Evolutionary conservation across 2,329 filamentous ascomycete genomes (phyloP).

Genomic region (Coniosporium tulheliwenetii): DNA sequence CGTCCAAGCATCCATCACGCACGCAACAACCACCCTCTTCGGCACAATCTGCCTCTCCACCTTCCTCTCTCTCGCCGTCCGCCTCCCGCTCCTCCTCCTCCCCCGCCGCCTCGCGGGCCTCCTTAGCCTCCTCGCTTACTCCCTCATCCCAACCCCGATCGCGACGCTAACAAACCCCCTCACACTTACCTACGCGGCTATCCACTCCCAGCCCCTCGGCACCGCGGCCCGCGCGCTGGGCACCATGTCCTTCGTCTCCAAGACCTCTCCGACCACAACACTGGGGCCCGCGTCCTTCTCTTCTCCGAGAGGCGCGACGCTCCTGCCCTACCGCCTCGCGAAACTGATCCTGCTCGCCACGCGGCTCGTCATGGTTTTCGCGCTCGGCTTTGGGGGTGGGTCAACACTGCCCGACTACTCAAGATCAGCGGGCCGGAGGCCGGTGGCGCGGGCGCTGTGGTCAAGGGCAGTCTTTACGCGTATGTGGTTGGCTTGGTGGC

Average conservation of each 20-base stretch:
- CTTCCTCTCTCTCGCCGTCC: slow-evolving; percentile 62
- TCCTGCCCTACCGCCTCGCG: slow-evolving; percentile 79
- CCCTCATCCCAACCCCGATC: slow-evolving; percentile 71
- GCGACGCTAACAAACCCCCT: slow-evolving; percentile 79
- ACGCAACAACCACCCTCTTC: slow-evolving; percentile 75
- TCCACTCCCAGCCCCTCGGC: slow-evolving; percentile 73
- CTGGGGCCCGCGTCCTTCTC: slow-evolving; percentile 25
- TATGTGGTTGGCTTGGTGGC: slow-evolving; percentile 89
- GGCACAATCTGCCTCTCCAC: slow-evolving; percentile 86
- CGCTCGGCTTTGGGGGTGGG: slow-evolving; percentile 91
- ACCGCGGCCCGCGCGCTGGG: slow-evolving; percentile 64
- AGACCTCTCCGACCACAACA: slow-evolving; percentile 58
- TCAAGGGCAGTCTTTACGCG: slow-evolving; percentile 74
- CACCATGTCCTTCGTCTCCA: slow-evolving; percentile 66
- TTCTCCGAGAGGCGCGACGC: slow-evolving; percentile 26
- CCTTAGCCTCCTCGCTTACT: slow-evolving; percentile 56
- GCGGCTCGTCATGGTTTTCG: slow-evolving; percentile 77
- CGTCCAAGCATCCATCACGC: slow-evolving; percentile 65
- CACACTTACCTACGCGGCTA: slow-evolving; percentile 81
- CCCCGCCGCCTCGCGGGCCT: slow-evolving; percentile 58
- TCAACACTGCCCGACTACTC: slow-evolving; percentile 73
- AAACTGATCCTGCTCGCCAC: slow-evolving; percentile 86
- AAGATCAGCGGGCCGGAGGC: slow-evolving; percentile 30
- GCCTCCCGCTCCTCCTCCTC: slow-evolving; percentile 71
- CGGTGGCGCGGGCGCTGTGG: slow-evolving; percentile 27